phyloP scores from a whole-genome alignment of 345 rosid species.

The Aurinia saxatilis region DNA sequence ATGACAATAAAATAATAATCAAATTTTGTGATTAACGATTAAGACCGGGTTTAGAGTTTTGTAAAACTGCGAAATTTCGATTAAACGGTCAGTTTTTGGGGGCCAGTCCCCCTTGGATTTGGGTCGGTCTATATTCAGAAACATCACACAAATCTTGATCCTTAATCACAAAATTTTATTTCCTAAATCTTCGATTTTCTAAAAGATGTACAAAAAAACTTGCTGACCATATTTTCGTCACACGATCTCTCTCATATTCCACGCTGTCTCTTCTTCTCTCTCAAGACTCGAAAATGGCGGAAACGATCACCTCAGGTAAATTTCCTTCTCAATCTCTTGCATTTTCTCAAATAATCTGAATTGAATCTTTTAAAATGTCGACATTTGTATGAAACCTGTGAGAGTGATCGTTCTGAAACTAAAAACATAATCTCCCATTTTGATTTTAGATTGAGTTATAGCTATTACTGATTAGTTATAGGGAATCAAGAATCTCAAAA shows the following conservation, averaged over 20 bases:
- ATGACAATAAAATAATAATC: too few relatives aligned
- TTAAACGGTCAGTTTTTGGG: too few relatives aligned
- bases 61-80: too few relatives aligned
- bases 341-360: background rate
- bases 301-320: constrained; percentile 14
- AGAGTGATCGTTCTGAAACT: background rate
- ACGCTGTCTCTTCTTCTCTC: background rate
- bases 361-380: background rate
- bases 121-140: background rate
- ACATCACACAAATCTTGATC: background rate
- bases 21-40: too few relatives aligned
- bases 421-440: background rate
- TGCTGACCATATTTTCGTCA: background rate
- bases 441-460: background rate
- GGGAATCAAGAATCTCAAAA: background rate
- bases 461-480: background rate
- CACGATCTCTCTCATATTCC: background rate
- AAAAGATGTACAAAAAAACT: background rate
- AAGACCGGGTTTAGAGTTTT: too few relatives aligned
- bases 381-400: background rate
- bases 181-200: background rate
- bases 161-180: too few relatives aligned
- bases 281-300: constrained; percentile 16
- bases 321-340: background rate
- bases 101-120: background rate